Conservation (phyloP, 2,329 filamentous ascomycete species). For the Cephalotrichum gorgonifer region DNA sequence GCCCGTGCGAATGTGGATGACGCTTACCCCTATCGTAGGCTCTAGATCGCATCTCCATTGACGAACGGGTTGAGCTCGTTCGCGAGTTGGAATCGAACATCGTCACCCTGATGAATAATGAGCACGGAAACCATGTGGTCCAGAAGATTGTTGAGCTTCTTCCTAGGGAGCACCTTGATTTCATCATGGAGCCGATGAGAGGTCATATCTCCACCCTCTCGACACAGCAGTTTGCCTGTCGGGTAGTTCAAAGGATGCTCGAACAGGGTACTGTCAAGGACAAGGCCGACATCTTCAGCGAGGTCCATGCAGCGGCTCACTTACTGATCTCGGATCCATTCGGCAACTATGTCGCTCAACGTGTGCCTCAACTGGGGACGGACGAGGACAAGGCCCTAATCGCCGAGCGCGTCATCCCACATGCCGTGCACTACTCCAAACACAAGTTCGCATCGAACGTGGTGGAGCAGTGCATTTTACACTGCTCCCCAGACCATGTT, state of each 20-base stretch:
- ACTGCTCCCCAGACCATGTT: conserved; percentile 44
- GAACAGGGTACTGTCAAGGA: conserved; percentile 69
- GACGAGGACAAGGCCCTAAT: conserved; percentile 63
- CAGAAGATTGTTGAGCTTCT: conserved; percentile 85
- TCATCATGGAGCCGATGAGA: conserved; percentile 73
- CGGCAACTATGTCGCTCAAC: conserved; percentile 93
- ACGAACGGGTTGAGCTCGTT: conserved; percentile 78
- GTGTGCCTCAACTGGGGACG: conserved; percentile 73
- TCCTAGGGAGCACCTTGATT: conserved; percentile 67
- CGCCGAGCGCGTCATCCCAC: conserved; percentile 60
- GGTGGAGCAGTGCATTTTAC: conserved; percentile 81
- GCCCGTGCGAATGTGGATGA: too few relatives aligned
- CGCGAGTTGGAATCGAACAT: conserved; percentile 73
- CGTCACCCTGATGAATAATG: conserved; percentile 67
- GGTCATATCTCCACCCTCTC: conserved; percentile 66
- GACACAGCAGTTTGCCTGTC: conserved; percentile 76
- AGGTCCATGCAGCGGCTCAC: conserved; percentile 64
- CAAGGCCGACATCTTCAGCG: conserved; percentile 60
- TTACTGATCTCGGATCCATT: conserved; percentile 77
- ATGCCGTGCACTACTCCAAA: conserved; percentile 70
- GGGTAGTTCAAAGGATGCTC: conserved; percentile 85
- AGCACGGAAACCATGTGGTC: conserved; percentile 93
- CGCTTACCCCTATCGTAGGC: conserved; percentile 41
- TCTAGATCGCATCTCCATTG: conserved; percentile 80
- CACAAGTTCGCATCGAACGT: conserved; percentile 98